Base-by-base conservation (phyloP, 805 yeast species). In the Metschnikowia arizonensis region DNA sequence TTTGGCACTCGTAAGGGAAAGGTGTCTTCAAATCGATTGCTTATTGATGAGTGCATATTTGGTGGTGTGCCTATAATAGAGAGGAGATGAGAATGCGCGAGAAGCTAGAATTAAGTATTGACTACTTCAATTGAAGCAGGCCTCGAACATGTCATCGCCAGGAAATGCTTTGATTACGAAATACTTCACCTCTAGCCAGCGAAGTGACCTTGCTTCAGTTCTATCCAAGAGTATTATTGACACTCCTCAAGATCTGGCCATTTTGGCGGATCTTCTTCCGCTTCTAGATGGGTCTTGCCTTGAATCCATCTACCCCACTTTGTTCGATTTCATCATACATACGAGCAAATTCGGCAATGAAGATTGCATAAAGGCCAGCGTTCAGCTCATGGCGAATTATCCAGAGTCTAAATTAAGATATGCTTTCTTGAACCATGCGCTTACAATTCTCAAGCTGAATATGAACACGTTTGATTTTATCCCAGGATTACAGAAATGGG, bases 251-350 rank as follows among this genome's bases (percentile, higher is more conserved):
- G 50, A 50, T 28, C 43, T 49, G 46, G 44, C 41, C 17, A 38
- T 53, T 3, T 44, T 53, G 37, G 44, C 42, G 9, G 48, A 47
- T 40, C 48, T 53, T 21, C 40, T 53, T 18, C 38, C 49, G 15
- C 47, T 47, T 6, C 30, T 53, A 33, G 45, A 42, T 28, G 21
- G 33, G 6, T 29, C 28, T 14, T 17, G 34, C 12, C 24, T 44
- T 12, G 42, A 44, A 3, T 17, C 24, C 25, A 33, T 52, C 15
- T 37, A 51, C 15, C 48, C 52, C 11, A 25, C 40, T 8, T 26
- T 50, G 17, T 35, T 42, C 31, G 31, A 35, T 7, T 50, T 46
- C 25, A 29, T 40, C 9, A 23, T 42, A 12, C 9, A 32, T 3
- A 42, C 48, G 1, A 29, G 44, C 15, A 33, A 32, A 17, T 11